phyloP scores from a whole-genome alignment of 169 alveolate genomes.

The Cytauxzoon felis region DNA sequence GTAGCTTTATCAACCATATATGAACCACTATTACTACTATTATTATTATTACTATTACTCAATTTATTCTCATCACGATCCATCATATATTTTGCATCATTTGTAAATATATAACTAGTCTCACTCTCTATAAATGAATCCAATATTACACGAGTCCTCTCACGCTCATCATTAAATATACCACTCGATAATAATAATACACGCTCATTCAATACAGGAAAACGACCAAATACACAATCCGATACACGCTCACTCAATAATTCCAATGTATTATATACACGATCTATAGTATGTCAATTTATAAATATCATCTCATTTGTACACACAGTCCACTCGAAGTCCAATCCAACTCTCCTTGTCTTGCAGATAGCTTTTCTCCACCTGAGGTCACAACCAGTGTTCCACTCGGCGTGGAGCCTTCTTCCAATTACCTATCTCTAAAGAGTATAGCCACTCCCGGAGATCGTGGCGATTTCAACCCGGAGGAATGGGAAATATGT shows the following conservation, averaged over 20 bases:
- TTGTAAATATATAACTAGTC: conserved; percentile 89
- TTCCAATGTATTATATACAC: conserved; percentile 83
- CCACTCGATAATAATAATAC: conserved; percentile 83
- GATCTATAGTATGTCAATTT: conserved; percentile 20
- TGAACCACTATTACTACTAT: conserved; percentile 15
- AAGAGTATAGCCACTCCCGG: no score
- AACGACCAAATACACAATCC: conserved; percentile 86
- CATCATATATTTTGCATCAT: conserved; percentile 86
- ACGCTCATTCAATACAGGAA: conserved; percentile 87
- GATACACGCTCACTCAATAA: conserved; percentile 86
- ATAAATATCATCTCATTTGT: no score
- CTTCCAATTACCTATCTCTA: no score
- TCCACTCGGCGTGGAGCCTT: no score
- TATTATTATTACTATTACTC: neutral
- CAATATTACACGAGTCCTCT: conserved; percentile 79
- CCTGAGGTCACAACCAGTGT: no score
- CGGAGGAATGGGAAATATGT: no score
- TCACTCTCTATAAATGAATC: conserved; percentile 88
- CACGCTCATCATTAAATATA: conserved; percentile 84
- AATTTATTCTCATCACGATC: conserved; percentile 70
- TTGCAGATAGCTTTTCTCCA: no score
- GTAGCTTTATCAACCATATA: conserved; percentile 67
- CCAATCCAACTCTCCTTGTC: no score
- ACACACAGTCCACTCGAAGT: no score
- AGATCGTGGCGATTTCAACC: no score